A percentile compares a stretch with the other conserved stretches of the same genome.
Evolutionary conservation across 176 grass and related monocot species (phyloP).

Genomic region (Echinochloa phyllopogon): DNA sequence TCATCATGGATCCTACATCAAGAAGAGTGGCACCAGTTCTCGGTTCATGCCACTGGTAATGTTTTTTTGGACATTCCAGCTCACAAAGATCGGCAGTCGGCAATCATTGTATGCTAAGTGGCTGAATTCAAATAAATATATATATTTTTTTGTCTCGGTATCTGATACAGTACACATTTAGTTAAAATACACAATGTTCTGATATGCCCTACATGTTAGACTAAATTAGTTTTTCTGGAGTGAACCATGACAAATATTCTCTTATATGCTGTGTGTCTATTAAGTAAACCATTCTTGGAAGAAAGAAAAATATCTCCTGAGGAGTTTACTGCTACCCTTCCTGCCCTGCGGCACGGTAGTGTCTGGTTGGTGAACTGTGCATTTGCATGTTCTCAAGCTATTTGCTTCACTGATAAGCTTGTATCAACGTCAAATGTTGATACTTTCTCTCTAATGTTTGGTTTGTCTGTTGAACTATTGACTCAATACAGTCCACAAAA

Average conservation of each 20-base stretch:
- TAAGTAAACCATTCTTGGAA: background rate
- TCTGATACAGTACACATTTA: too few relatives aligned
- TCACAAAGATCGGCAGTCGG: background rate
- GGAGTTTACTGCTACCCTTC: background rate
- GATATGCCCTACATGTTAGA: constrained; percentile 12
- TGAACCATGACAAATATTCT: background rate
- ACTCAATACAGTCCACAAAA: background rate
- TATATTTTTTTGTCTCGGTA: too few relatives aligned
- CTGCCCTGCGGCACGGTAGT: background rate
- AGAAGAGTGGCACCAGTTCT: background rate
- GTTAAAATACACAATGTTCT: background rate
- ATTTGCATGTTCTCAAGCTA: background rate
- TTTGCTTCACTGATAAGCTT: background rate
- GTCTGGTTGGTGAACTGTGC: background rate
- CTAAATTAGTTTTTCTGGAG: background rate
- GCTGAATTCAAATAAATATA: background rate
- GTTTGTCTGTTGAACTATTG: background rate
- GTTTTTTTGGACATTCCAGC: constrained; percentile 2
- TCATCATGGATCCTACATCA: background rate
- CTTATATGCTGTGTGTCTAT: background rate
- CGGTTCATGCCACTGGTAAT: background rate
- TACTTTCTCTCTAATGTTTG: too few relatives aligned
- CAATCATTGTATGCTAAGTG: background rate
- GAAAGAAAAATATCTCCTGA: background rate
- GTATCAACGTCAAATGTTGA: background rate